Conservation (phyloP, 2,329 filamentous ascomycete species). For the Penicillium fuscoglaucum region DNA sequence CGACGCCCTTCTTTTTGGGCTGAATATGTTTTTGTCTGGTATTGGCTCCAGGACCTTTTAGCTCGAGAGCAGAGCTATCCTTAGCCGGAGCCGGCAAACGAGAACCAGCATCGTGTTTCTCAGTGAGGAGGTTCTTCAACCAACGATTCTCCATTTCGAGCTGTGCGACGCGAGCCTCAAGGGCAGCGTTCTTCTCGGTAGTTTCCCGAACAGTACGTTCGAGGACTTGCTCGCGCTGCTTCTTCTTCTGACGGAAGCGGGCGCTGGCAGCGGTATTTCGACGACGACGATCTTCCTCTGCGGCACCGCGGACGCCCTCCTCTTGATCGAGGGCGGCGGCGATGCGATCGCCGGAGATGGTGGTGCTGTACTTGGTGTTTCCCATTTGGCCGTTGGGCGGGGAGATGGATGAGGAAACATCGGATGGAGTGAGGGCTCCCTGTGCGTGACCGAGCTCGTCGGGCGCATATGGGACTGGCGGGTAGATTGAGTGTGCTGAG, state of each 20-base stretch:
- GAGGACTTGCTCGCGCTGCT: slow-evolving; percentile 85
- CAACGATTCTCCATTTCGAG: slow-evolving; percentile 83
- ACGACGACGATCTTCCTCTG: slow-evolving; percentile 86
- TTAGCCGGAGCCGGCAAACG: slow-evolving; percentile 28
- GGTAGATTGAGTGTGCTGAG: slow-evolving; percentile 40
- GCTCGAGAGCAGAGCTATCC: slow-evolving; percentile 24
- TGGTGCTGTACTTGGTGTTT: slow-evolving; percentile 44
- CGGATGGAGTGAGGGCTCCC: slow-evolving; percentile 42
- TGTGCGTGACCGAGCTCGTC: slow-evolving; percentile 39
- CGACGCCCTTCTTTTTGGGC: slow-evolving; percentile 43
- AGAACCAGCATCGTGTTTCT: slow-evolving; percentile 63
- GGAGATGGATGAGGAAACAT: slow-evolving; percentile 45
- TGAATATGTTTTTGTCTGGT: slow-evolving; percentile 41
- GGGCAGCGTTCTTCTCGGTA: slow-evolving; percentile 70
- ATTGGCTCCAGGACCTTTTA: slow-evolving; percentile 22
- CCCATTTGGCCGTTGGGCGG: slow-evolving; percentile 43
- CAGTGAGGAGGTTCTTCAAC: slow-evolving; percentile 76
- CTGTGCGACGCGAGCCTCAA: slow-evolving; percentile 72
- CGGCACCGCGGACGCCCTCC: slow-evolving; percentile 69
- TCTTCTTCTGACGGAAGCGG: slow-evolving; percentile 92
- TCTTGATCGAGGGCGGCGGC: slow-evolving; percentile 60
- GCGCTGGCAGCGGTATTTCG: slow-evolving; percentile 87
- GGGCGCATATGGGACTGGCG: slow-evolving; percentile 39
- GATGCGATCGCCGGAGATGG: slow-evolving; percentile 40
- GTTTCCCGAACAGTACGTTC: slow-evolving; percentile 81